phyloP scores from a whole-genome alignment of 148 eudicot species.

The Silene uniflora region DNA sequence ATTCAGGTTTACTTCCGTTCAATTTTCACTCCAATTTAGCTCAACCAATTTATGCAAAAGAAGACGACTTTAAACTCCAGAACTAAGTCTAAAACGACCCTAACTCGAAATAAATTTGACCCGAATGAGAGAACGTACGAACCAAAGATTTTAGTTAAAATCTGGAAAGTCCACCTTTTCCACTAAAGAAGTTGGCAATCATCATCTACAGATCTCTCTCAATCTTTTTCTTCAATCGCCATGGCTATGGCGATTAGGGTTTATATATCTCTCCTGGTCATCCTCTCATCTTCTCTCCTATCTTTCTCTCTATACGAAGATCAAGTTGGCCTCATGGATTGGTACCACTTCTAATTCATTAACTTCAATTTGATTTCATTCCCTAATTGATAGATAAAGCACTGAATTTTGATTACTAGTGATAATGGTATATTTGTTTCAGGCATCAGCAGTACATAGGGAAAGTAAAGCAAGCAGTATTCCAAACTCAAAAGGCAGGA shows the following conservation, averaged over 20 bases:
- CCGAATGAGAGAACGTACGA: too few relatives aligned
- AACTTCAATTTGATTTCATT: too few relatives aligned
- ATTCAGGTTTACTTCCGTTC: too few relatives aligned
- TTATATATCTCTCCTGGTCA: constrained; percentile 34
- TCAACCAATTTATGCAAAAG: too few relatives aligned
- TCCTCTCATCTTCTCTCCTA: constrained; percentile 34
- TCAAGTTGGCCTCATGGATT: constrained; percentile 89
- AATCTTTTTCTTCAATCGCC: constrained; percentile 24
- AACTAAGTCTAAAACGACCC: too few relatives aligned
- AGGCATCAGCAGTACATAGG: constrained; percentile 98
- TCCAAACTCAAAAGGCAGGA: constrained; percentile 91
- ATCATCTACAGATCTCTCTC: not conserved
- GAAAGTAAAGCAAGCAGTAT: constrained; percentile 88
- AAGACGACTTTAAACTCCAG: too few relatives aligned
- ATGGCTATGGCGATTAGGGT: constrained; percentile 75
- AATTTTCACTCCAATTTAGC: too few relatives aligned
- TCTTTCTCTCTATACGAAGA: constrained; percentile 64
- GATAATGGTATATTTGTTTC: not conserved
- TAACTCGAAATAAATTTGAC: too few relatives aligned
- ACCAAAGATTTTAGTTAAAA: too few relatives aligned
- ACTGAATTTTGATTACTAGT: not conserved
- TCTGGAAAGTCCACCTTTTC: not conserved
- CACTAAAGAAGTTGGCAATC: too few relatives aligned
- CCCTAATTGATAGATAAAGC: too few relatives aligned
- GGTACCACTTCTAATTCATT: constrained; percentile 34